Conservation (phyloP, 2,329 filamentous ascomycete genomes). For the Xylariaceae sp. region DNA sequence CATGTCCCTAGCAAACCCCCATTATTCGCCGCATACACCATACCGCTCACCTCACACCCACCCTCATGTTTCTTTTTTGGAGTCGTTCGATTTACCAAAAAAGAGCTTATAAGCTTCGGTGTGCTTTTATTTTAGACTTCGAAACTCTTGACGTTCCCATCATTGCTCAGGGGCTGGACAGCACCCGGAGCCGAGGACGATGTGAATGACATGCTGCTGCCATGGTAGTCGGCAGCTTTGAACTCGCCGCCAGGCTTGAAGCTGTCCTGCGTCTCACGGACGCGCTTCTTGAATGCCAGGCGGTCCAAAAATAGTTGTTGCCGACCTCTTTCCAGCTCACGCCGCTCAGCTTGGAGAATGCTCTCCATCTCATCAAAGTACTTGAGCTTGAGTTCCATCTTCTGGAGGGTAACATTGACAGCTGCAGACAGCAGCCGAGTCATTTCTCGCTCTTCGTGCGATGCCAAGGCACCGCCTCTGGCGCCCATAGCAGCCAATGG, state of each 20-base stretch:
- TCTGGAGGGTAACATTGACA: constrained; percentile 90
- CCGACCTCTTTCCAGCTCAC: constrained; percentile 84
- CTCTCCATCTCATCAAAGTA: constrained; percentile 97
- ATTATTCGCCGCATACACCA: constrained; percentile 23
- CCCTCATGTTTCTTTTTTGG: neutral
- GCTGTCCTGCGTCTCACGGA: constrained; percentile 73
- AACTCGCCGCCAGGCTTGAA: constrained; percentile 54
- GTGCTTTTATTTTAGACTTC: constrained; percentile 45
- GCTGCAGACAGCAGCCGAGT: constrained; percentile 86
- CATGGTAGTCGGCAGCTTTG: constrained; percentile 47
- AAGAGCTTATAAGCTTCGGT: neutral
- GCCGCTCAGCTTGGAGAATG: constrained; percentile 82
- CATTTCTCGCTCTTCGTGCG: constrained; percentile 95
- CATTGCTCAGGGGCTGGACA: constrained; percentile 51
- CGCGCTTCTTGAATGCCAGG: constrained; percentile 80
- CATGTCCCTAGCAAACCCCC: constrained; percentile 6
- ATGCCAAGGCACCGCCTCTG: constrained; percentile 80
- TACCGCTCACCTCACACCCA: constrained; percentile 6
- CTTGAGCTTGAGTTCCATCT: constrained; percentile 89
- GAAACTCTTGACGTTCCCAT: constrained; percentile 53
- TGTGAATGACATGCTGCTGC: constrained; percentile 51
- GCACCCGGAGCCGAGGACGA: constrained; percentile 38
- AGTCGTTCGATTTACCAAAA: no score
- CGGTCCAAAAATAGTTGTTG: constrained; percentile 93
- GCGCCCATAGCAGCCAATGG: constrained; percentile 82